Conservation (phyloP, 495 filamentous ascomycete species). For the Penicillium subrubescens region DNA sequence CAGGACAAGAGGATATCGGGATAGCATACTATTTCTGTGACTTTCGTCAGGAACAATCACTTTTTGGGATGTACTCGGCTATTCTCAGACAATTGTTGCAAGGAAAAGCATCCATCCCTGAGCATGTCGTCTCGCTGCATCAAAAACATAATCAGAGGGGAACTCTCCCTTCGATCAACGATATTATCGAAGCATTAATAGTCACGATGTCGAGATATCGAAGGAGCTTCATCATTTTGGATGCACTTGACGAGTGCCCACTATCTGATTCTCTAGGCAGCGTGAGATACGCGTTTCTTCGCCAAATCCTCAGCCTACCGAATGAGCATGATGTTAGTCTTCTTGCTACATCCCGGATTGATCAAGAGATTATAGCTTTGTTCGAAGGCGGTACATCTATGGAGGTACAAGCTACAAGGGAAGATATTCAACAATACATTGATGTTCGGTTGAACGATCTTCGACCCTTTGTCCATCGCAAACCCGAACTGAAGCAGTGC, state of each 20-base stretch:
- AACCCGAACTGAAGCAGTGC: background rate
- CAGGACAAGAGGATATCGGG: constrained; percentile 18
- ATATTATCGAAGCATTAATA: background rate
- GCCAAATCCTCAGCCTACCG: background rate
- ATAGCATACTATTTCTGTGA: constrained; percentile 45
- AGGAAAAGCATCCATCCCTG: background rate
- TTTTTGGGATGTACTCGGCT: background rate
- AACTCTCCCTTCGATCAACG: background rate
- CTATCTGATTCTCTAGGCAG: background rate
- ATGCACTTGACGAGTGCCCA: constrained; percentile 31
- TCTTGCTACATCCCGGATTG: constrained; percentile 2
- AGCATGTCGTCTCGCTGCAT: background rate
- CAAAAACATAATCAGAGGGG: background rate
- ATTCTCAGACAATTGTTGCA: background rate
- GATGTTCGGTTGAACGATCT: constrained; percentile 5
- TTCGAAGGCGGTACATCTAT: background rate
- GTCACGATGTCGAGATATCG: background rate
- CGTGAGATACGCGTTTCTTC: constrained; percentile 1
- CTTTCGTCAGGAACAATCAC: constrained; percentile 13
- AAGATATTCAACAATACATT: constrained; percentile 10
- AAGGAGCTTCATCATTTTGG: constrained; percentile 25
- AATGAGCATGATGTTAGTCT: background rate
- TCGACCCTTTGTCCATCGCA: background rate
- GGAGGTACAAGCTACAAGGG: constrained; percentile 4
- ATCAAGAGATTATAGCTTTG: constrained; percentile 1